Evolutionary conservation across 2,329 filamentous ascomycete genomes (phyloP), one percentile per base, ranked within the genome.

Genomic region (Niveomyces coronatus): DNA sequence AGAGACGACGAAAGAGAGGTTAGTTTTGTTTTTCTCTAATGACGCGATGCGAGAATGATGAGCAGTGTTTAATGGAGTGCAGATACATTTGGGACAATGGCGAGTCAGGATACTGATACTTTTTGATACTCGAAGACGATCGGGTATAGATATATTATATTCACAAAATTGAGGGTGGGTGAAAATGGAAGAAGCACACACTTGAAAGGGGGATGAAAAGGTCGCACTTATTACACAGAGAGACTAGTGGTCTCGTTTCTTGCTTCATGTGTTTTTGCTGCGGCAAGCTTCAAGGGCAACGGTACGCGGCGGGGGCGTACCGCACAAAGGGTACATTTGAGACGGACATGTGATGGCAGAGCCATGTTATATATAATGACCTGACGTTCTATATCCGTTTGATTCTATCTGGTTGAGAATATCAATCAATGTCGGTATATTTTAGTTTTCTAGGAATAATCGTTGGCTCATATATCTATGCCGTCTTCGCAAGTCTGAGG

Each of bases 1-100:
- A 71, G 44, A 61, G 67, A 45, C 61, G 71, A 47, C 62, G 68
- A 29, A 79, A 77, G 62, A 65, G 74, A 67, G 68, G 74, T 78
- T 60, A 52, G 65, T 49, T 17, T 34, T 6, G 39, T 34, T 15
- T 32, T 24, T 18, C 14, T 3, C 11, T 16, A 1, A 22, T 5
- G 13, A 31, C 28, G 30, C 41, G 16, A 31, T 9, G 4, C 26
- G 11, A 11, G 11, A 19, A 17, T 5, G 5, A 19, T 27, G 19
- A n/a, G n/a, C n/a, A n/a, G n/a, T n/a, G n/a, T n/a, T 41, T 51
- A 42, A 53, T 35, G 34, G 4, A 17, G 29, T 10, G 5, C 19
- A 72, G 69, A 73, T 52, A 74, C 70, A 31, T 74, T 74, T 51
- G 70, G 70, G 40, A 65, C 65, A 3, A 53, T 68, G 40, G 61